Base-by-base conservation (phyloP, 2,329 filamentous ascomycete genomes). In the Trichoderma citrinoviride region DNA sequence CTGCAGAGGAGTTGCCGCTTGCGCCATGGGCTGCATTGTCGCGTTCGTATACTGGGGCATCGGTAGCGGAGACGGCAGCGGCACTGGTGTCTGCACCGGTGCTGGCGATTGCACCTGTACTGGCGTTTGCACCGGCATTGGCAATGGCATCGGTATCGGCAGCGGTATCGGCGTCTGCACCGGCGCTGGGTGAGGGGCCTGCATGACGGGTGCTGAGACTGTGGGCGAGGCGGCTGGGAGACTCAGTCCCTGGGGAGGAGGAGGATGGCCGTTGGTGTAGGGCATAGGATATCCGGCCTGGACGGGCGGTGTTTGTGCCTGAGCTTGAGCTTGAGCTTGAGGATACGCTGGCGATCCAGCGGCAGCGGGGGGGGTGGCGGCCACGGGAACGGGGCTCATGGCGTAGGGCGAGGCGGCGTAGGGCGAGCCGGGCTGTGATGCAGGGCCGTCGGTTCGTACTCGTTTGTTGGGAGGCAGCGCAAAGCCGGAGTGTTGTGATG, bases 381-480 rank as follows among this genome's bases (percentile, higher is more conserved):
- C 76, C 6, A 76, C 73, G 25, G 78, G 71, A 44, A 74, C 75
- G 21, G 83, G 83, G 64, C 81, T 83, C 68, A 80, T 77, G 7
- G 77, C 76, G 69, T 81, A 85, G 70, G 82, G 77, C 67, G 85
- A 81, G 70, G 79, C 76, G 68, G 81, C 80, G 72, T 87, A 87
- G 0, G 87, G 86, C 40, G 87, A 90, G 57, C 80, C 82, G 65
- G 89, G 88, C 69, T 89, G 87, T 29, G 90, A 88, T n/a, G 82
- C 78, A 40, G 88, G 85, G 65, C 87, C 88, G 58, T 89, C 74
- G 85, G 88, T 74, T 67, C 75, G 72, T 29, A 74, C 70, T 71
- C 90, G 85, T 79, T 95, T 94, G 66, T 85, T 86, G 17, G 91
- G 88, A 55, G 90, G 90, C 55, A 89, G 85, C 66, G 76, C 73